Evolutionary conservation across 306 rosid species (phyloP).

Genomic region (Vachellia collinsii): DNA sequence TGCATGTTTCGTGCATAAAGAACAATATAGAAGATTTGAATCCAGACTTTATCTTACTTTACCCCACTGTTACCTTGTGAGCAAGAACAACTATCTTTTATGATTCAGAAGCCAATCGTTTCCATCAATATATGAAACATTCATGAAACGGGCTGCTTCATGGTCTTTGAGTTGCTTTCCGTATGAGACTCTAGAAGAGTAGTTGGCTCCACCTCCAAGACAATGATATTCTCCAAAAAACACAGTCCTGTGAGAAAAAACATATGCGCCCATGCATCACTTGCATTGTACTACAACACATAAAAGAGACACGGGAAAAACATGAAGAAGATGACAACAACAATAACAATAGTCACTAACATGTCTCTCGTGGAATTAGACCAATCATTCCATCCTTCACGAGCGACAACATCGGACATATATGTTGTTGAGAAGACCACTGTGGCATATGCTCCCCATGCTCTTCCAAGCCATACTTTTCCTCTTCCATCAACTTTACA

Average conservation of each 20-base stretch:
- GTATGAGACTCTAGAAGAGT: conserved; percentile 55
- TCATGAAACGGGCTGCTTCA: conserved; percentile 55
- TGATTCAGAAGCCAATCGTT: neutral
- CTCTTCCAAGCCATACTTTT: conserved; percentile 86
- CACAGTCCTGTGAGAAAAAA: conserved; percentile 59
- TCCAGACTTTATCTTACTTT: too few species aligned
- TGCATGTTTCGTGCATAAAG: too few species aligned
- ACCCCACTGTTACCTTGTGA: too few species aligned
- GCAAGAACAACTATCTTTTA: neutral
- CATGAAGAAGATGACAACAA: too few species aligned
- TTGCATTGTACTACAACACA: neutral
- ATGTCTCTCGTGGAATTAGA: conserved; percentile 63
- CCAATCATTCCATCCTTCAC: conserved; percentile 86
- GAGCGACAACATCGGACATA: conserved; percentile 60
- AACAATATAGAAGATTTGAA: too few species aligned
- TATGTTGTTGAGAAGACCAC: conserved; percentile 62
- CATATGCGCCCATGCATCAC: neutral
- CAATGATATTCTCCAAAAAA: conserved; percentile 72
- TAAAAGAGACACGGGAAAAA: neutral
- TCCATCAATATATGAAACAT: neutral
- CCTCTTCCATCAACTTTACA: conserved; percentile 74
- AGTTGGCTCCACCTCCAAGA: conserved; percentile 61
- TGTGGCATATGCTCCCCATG: conserved; percentile 74
- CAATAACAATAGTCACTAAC: conserved; percentile 36
- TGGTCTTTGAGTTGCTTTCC: conserved; percentile 60